Conservation (phyloP, 1,284 basidiomycete genomes). For the Papiliotrema flavescens region DNA sequence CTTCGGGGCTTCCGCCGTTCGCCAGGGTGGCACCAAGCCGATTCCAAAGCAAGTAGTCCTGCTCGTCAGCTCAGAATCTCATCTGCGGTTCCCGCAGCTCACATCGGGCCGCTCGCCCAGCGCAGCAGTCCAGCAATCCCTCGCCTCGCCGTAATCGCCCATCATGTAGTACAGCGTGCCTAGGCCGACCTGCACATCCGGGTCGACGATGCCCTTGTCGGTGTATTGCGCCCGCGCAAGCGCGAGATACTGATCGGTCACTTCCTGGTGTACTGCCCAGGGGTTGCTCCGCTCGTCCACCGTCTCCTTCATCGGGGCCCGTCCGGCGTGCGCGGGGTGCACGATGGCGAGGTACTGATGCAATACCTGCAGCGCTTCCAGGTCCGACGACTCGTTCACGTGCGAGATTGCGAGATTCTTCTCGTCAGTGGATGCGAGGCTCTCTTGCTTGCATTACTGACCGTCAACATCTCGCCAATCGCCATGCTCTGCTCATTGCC, state of each 20-base stretch:
- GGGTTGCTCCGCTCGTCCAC: slow-evolving; percentile 54
- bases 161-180: slow-evolving; percentile 88
- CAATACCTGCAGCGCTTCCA: slow-evolving; percentile 81
- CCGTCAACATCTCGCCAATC: slow-evolving; percentile 75
- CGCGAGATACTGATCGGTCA: slow-evolving; percentile 79
- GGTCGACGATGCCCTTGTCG: slow-evolving; percentile 66
- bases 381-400: slow-evolving; percentile 92
- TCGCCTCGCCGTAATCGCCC: slow-evolving; percentile 52
- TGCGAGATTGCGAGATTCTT: slow-evolving; percentile 94
- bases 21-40: slow-evolving; percentile 90
- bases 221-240: slow-evolving; percentile 76
- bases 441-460: slow-evolving; percentile 49
- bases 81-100: slow-evolving; percentile 13
- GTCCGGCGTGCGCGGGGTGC: slow-evolving; percentile 62
- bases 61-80: slow-evolving; percentile 5
- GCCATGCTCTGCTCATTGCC: slow-evolving; percentile 61
- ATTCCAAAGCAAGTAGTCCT: slow-evolving; percentile 97
- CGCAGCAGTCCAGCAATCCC: slow-evolving; percentile 86
- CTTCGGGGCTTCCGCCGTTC: slow-evolving; percentile 91
- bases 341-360: slow-evolving; percentile 78
- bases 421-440: not conserved
- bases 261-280: slow-evolving; percentile 79
- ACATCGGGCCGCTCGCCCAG: slow-evolving; percentile 70
- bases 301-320: slow-evolving; percentile 27
- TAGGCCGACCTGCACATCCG: slow-evolving; percentile 89